These are phyloP conservation scores for Syzygium aqueum DNA, from an alignment of 345 rosid species.

Conservation along the genomic window DNA sequence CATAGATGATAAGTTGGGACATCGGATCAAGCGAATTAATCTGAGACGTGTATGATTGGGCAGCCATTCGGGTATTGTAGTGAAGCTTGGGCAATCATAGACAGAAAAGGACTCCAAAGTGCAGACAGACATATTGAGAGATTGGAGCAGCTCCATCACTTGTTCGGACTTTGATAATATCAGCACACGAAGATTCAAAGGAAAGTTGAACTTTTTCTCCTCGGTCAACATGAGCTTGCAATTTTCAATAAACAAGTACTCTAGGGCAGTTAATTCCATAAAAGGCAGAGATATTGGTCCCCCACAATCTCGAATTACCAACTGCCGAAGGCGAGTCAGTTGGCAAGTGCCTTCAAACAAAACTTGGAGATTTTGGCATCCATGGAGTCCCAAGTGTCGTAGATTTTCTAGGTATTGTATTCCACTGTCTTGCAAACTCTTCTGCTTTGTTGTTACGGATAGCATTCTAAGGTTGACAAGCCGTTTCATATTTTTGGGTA, in stretches of 20 bases:
- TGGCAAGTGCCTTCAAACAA: rapidly evolving
- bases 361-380: neutral
- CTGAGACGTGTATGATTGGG: neutral
- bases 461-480: rapidly evolving
- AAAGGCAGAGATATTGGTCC: neutral
- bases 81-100: rapidly evolving
- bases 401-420: neutral
- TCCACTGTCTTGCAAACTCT: neutral
- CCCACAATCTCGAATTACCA: rapidly evolving
- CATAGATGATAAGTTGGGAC: neutral
- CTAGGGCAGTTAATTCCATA: neutral
- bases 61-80: rapidly evolving
- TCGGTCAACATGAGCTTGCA: neutral
- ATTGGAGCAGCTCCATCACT: neutral
- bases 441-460: rapidly evolving
- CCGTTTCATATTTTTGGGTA: neutral
- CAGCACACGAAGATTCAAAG: rapidly evolving
- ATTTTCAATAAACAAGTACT: rapidly evolving
- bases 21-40: neutral
- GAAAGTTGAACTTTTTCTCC: neutral
- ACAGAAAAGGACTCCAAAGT: rapidly evolving
- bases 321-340: rapidly evolving
- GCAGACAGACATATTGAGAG: rapidly evolving
- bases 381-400: rapidly evolving
- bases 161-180: rapidly evolving